phyloP scores from a whole-genome alignment of 805 yeast genomes.

The Wickerhamiella australiensis region DNA sequence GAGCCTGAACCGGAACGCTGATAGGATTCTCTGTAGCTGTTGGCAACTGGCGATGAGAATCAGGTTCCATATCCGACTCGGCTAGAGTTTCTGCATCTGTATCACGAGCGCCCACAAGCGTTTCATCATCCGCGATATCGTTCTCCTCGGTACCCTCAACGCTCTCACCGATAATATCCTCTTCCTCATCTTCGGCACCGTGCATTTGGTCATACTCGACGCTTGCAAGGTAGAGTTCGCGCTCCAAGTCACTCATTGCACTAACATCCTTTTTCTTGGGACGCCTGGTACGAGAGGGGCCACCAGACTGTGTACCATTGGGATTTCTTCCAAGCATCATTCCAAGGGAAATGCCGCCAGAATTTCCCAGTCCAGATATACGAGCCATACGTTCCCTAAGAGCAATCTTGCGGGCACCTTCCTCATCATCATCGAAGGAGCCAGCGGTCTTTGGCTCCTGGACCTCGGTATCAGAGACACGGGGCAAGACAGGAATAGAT shows the following conservation, averaged over 20 bases:
- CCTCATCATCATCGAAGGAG: slow-evolving; percentile 32
- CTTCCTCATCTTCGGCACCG: slow-evolving; percentile 9
- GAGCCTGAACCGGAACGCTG: neutral
- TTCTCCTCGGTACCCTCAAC: neutral
- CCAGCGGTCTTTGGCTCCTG: neutral
- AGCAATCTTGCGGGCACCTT: slow-evolving; percentile 52
- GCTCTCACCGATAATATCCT: neutral
- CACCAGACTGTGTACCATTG: slow-evolving; percentile 10
- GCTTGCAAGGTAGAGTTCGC: slow-evolving; percentile 16
- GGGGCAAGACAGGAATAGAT: neutral
- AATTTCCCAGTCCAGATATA: slow-evolving; percentile 81
- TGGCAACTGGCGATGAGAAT: neutral
- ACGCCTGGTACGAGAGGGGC: slow-evolving; percentile 14
- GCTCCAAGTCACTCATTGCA: slow-evolving; percentile 17
- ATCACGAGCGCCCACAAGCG: slow-evolving; percentile 6
- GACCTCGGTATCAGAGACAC: neutral
- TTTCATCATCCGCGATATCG: neutral
- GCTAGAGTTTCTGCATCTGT: slow-evolving; percentile 8
- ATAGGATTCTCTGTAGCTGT: neutral
- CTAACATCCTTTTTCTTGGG: slow-evolving; percentile 15
- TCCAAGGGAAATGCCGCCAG: slow-evolving; percentile 49
- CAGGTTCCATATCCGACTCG: slow-evolving; percentile 1
- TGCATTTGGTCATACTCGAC: slow-evolving; percentile 10
- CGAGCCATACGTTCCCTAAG: slow-evolving; percentile 93
- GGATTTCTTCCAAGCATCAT: slow-evolving; percentile 17